phyloP scores from a whole-genome alignment of 1,284 basidiomycete genomes.

The Rhodotorula mucilaginosa region DNA sequence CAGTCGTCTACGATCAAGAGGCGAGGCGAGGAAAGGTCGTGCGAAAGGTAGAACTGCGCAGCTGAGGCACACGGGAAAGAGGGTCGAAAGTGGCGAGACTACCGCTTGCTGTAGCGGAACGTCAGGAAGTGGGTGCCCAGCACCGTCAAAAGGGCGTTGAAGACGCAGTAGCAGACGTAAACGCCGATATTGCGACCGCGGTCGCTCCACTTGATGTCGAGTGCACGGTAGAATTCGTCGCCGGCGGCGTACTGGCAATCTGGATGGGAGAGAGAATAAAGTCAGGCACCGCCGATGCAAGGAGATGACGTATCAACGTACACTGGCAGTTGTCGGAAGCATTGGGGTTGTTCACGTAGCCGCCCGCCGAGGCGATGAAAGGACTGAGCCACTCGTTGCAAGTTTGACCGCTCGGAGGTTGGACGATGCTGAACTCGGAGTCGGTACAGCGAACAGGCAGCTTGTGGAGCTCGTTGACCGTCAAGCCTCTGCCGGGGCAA shows the following conservation, averaged over 20 bases:
- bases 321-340: slow-evolving; percentile 63
- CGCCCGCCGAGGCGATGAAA: slow-evolving; percentile 53
- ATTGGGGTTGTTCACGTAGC: slow-evolving; percentile 73
- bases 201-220: slow-evolving; percentile 64
- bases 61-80: too few relatives aligned
- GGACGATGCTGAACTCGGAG: slow-evolving; percentile 46
- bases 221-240: slow-evolving; percentile 65
- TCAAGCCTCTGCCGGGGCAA: slow-evolving; percentile 54
- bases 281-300: too few relatives aligned
- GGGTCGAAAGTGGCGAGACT: neutral
- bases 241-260: slow-evolving; percentile 58
- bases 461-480: slow-evolving; percentile 76
- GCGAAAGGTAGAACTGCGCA: too few relatives aligned
- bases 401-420: slow-evolving; percentile 48
- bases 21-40: too few relatives aligned
- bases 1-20: too few relatives aligned
- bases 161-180: slow-evolving; percentile 44
- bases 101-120: slow-evolving; percentile 3
- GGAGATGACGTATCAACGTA: slow-evolving; percentile 43
- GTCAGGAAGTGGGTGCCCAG: slow-evolving; percentile 68
- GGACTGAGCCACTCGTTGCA: slow-evolving; percentile 45
- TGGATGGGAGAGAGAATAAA: neutral
- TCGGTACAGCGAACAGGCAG: slow-evolving; percentile 57
- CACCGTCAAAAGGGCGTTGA: slow-evolving; percentile 70
- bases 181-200: slow-evolving; percentile 7